phyloP scores from a whole-genome alignment of 2,329 filamentous ascomycete genomes.

The Mycosphaerella sp. region DNA sequence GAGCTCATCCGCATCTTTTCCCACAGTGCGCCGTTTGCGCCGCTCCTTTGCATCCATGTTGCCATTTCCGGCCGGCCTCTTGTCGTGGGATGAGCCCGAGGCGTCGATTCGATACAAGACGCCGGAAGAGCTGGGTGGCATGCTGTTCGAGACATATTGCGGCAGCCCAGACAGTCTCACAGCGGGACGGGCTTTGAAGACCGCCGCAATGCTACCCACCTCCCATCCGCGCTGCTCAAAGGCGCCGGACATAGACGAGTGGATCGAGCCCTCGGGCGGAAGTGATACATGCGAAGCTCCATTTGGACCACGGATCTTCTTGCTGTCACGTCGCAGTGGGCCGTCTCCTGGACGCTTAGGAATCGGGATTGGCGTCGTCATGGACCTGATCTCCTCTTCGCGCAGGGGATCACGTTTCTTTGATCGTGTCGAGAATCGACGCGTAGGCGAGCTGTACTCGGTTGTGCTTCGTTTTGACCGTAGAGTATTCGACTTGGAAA shows the following conservation, averaged over 20 bases:
- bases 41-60: slow-evolving; percentile 33
- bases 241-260: slow-evolving; percentile 68
- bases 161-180: slow-evolving; percentile 67
- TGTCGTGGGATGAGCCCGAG: slow-evolving; percentile 8
- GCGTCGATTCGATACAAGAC: slow-evolving; percentile 23
- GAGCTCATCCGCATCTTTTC: slow-evolving; percentile 72
- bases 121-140: slow-evolving; percentile 19
- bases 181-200: slow-evolving; percentile 79
- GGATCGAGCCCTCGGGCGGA: slow-evolving; percentile 65
- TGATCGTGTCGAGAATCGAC: slow-evolving; percentile 65
- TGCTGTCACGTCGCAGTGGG: slow-evolving; percentile 57
- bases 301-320: slow-evolving; percentile 57
- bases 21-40: slow-evolving; percentile 55
- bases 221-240: slow-evolving; percentile 73
- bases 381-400: slow-evolving; percentile 81
- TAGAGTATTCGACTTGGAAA: slow-evolving; percentile 28
- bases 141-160: slow-evolving; percentile 45
- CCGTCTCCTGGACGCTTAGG: slow-evolving; percentile 44
- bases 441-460: slow-evolving; percentile 47
- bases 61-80: slow-evolving; percentile 10
- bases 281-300: slow-evolving; percentile 67
- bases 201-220: slow-evolving; percentile 62
- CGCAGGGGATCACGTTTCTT: slow-evolving; percentile 67
- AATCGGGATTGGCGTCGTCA: slow-evolving; percentile 64
- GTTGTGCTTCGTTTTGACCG: slow-evolving; percentile 40